These are phyloP conservation scores for Entamoeba nuttalli DNA, from an alignment of 208 protist species.

Conservation along the genomic window DNA sequence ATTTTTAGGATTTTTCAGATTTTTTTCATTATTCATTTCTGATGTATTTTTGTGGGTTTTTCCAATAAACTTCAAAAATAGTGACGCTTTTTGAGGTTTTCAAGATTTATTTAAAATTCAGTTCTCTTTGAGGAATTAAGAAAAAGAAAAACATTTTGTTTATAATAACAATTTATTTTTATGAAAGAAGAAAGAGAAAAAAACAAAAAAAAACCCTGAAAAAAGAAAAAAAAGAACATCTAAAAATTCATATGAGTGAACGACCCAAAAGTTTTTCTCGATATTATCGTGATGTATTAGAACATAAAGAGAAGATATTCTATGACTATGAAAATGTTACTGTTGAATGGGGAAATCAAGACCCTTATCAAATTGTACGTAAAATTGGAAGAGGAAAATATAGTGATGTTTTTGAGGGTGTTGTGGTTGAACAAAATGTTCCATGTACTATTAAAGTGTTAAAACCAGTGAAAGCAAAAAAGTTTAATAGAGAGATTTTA, in stretches of 20 bases:
- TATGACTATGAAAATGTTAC: constrained; percentile 28
- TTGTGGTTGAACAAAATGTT: constrained; percentile 55
- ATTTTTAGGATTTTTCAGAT: neutral
- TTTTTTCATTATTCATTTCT: neutral
- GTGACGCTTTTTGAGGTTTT: neutral
- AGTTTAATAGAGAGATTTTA: constrained; percentile 81
- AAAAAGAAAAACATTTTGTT: neutral
- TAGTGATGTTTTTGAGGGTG: constrained; percentile 90
- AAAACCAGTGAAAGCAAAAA: constrained; percentile 84
- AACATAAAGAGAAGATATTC: neutral
- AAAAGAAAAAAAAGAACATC: neutral
- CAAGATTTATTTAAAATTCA: neutral
- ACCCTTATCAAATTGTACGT: constrained; percentile 41
- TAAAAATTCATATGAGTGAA: neutral
- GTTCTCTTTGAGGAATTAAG: neutral
- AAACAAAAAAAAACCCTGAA: neutral
- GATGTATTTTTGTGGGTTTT: neutral
- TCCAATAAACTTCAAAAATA: neutral
- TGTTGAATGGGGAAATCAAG: constrained; percentile 7
- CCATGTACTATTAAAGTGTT: constrained; percentile 91
- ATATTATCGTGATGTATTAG: neutral
- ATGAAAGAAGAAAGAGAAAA: neutral
- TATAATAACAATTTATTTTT: neutral
- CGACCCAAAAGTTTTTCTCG: neutral
- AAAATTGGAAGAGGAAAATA: constrained; percentile 79